Conservation (phyloP, 345 rosid genomes). For the Erucastrum elatum region DNA sequence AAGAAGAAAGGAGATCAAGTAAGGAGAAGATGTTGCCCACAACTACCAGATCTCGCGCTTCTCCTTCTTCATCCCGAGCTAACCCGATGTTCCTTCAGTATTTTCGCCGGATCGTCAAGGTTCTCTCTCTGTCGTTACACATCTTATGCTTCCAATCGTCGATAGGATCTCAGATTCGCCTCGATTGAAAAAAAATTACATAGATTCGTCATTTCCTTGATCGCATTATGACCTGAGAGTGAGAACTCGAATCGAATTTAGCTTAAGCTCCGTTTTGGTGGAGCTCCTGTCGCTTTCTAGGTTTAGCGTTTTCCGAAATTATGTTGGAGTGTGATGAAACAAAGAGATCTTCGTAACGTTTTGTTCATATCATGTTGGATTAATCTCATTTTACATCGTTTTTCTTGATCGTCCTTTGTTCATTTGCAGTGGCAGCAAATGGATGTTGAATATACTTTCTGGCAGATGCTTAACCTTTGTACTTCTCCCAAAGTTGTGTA, state of each 20-base stretch:
- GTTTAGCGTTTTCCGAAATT: background rate
- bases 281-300: too few species aligned
- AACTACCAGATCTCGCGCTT: background rate
- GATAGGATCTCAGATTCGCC: background rate
- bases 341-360: background rate
- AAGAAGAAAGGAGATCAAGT: background rate
- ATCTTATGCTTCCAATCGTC: background rate
- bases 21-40: background rate
- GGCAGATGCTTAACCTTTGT: slow-evolving; percentile 99
- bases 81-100: background rate
- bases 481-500: slow-evolving; percentile 99
- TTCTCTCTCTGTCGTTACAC: background rate
- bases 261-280: background rate
- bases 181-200: background rate
- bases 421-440: slow-evolving; percentile 92
- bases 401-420: background rate
- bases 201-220: too few species aligned
- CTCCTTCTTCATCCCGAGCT: background rate
- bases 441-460: slow-evolving; percentile 98
- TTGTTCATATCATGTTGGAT: background rate
- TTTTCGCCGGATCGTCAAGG: background rate
- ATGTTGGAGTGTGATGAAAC: background rate
- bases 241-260: background rate
- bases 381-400: background rate
- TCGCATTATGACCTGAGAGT: too few species aligned